Conservation (phyloP, 345 rosid species). For the Noccaea bulbosa region DNA sequence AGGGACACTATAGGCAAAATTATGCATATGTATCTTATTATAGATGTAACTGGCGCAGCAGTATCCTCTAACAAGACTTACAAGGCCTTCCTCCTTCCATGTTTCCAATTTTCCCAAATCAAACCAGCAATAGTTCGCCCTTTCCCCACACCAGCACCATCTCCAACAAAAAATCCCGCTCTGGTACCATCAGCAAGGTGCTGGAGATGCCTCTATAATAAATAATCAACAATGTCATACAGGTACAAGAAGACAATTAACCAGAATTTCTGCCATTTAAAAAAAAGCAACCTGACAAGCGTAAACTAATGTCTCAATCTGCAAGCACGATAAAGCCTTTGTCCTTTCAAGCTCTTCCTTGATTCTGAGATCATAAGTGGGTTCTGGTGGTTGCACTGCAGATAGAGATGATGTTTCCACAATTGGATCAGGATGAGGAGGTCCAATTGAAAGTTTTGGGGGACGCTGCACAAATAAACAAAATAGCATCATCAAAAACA, state of each 20-base stretch:
- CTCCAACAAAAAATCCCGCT: constrained; percentile 98
- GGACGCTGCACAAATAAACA: constrained; percentile 65
- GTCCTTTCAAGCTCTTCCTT: constrained; percentile 75
- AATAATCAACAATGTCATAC: constrained; percentile 39
- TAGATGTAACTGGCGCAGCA: constrained; percentile 5
- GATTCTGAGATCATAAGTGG: constrained; percentile 74
- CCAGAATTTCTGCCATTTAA: constrained; percentile 35
- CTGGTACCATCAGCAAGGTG: constrained; percentile 83
- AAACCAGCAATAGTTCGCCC: constrained; percentile 97
- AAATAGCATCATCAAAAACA: constrained; percentile 14
- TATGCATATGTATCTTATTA: constrained; percentile 10
- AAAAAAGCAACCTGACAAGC: constrained; percentile 85
- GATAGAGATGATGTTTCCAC: constrained; percentile 96
- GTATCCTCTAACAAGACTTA: constrained; percentile 50
- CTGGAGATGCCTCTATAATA: constrained; percentile 85
- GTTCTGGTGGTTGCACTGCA: constrained; percentile 97
- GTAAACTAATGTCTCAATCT: constrained; percentile 97
- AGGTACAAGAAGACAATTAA: constrained; percentile 35
- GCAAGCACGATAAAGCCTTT: constrained; percentile 88
- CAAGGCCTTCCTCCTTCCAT: constrained; percentile 81
- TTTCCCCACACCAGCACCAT: constrained; percentile 99
- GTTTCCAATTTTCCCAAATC: constrained; percentile 96
- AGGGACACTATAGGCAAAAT: constrained; percentile 7
- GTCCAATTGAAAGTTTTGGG: constrained; percentile 86
- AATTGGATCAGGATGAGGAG: constrained; percentile 95